Evolutionary conservation across 371 early-diverging fungal species (phyloP).

Genomic region (Cladochytrium tenue): DNA sequence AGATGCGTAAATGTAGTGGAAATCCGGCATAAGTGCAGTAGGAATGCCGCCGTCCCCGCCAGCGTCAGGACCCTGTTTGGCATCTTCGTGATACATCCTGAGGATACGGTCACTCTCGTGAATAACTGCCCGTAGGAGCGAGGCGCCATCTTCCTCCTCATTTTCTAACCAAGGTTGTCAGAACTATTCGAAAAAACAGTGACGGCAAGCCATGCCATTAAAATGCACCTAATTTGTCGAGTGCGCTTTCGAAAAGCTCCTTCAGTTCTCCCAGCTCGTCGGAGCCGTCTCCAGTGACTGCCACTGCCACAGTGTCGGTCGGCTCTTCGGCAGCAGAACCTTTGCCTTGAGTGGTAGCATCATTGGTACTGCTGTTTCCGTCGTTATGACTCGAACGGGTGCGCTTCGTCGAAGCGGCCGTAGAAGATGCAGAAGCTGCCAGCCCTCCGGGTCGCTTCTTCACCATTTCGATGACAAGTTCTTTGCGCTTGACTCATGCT

Average conservation of each 20-base stretch:
- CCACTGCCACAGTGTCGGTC: background rate
- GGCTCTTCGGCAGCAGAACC: background rate
- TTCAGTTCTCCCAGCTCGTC: background rate
- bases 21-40: slow-evolving; percentile 10
- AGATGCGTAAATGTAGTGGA: slow-evolving; percentile 23
- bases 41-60: background rate
- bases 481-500: too few relatives aligned
- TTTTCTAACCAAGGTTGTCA: background rate
- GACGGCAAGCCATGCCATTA: background rate
- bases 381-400: too few relatives aligned
- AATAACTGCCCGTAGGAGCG: slow-evolving; percentile 25
- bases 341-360: too few relatives aligned
- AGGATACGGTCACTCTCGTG: slow-evolving; percentile 28
- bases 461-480: too few relatives aligned
- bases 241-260: background rate
- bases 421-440: too few relatives aligned
- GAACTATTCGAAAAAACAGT: background rate
- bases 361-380: too few relatives aligned
- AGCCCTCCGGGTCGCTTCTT: too few relatives aligned
- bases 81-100: background rate
- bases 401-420: too few relatives aligned
- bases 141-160: slow-evolving; percentile 21
- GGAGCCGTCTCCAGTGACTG: slow-evolving; percentile 40
- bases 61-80: background rate
- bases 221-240: background rate